These are phyloP conservation scores for Microdochium trichocladiopsis DNA, from an alignment of 2,329 filamentous ascomycete genomes.

Conservation along the genomic window DNA sequence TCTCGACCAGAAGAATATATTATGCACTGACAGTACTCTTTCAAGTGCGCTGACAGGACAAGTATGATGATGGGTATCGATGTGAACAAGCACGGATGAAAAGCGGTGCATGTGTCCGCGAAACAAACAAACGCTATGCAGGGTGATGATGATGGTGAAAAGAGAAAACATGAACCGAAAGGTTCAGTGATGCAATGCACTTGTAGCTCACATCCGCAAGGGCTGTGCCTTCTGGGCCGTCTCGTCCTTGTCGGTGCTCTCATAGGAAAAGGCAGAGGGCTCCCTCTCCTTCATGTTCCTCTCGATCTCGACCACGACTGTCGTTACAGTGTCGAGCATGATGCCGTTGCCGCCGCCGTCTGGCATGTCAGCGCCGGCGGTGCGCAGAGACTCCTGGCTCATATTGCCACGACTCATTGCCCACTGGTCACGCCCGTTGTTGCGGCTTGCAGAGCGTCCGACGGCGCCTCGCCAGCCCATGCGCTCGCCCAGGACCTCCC, in stretches of 20 bases:
- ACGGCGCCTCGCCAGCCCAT: conserved; percentile 6
- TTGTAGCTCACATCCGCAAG: not conserved
- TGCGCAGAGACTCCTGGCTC: conserved; percentile 17
- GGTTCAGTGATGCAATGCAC: not conserved
- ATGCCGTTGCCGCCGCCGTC: conserved; percentile 12
- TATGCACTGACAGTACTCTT: no score
- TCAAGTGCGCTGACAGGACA: no score
- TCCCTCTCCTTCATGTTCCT: not conserved
- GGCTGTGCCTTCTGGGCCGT: not conserved
- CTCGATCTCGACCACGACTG: conserved; percentile 14
- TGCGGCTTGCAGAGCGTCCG: conserved; percentile 2
- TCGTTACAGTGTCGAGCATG: conserved; percentile 21
- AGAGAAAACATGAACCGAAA: not conserved
- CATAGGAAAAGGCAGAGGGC: not conserved
- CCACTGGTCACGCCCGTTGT: conserved; percentile 3
- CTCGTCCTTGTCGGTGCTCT: not conserved
- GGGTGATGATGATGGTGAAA: no score
- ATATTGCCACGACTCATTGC: conserved; percentile 3
- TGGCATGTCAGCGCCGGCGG: conserved; percentile 1
- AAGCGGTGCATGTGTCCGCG: no score
- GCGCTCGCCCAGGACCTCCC: conserved; percentile 5
- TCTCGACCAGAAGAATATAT: no score
- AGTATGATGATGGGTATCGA: no score
- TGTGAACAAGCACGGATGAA: no score
- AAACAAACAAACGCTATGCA: no score